A percentile compares a stretch with the other conserved stretches of the same genome.
phyloP scores from a whole-genome alignment of 73 alveolate genomes.

The Stentor roeselii region DNA sequence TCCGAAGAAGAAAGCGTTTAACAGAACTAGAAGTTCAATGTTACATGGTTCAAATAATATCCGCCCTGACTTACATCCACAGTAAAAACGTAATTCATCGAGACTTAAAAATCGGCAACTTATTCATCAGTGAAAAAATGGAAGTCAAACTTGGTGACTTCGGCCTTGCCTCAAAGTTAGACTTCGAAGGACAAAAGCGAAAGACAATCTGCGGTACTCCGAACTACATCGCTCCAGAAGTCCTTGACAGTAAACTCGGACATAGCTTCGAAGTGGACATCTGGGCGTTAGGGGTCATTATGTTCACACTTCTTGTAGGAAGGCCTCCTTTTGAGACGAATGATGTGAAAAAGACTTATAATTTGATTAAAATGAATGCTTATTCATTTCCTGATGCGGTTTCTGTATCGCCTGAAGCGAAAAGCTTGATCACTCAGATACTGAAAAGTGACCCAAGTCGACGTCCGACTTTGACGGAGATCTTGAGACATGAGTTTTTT shows the following conservation, averaged over 20 bases:
- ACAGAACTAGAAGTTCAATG: constrained; percentile 77
- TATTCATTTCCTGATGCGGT: constrained; percentile 67
- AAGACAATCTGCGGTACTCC: constrained; percentile 93
- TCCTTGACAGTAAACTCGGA: constrained; percentile 71
- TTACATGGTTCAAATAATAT: constrained; percentile 54
- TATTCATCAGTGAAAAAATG: constrained; percentile 75
- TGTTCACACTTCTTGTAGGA: constrained; percentile 68
- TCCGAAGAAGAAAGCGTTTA: constrained; percentile 72
- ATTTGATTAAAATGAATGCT: constrained; percentile 52
- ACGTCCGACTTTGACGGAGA: too few species aligned
- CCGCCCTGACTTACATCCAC: constrained; percentile 69
- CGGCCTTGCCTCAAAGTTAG: constrained; percentile 86
- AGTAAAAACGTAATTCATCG: constrained; percentile 68
- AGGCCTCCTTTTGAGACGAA: constrained; percentile 81
- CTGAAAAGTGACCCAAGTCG: constrained; percentile 66
- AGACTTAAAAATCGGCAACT: constrained; percentile 84
- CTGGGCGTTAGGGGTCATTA: constrained; percentile 93
- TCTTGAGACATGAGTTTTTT: constrained; percentile 59
- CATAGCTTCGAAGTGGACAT: constrained; percentile 92
- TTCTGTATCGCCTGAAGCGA: constrained; percentile 48
- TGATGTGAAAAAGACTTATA: constrained; percentile 71
- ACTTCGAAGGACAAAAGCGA: constrained; percentile 82
- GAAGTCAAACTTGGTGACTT: constrained; percentile 87
- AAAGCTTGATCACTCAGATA: constrained; percentile 60
- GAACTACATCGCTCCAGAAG: constrained; percentile 89